Conservation (phyloP, 1,284 basidiomycete species). For the Ustilago trichophora region DNA sequence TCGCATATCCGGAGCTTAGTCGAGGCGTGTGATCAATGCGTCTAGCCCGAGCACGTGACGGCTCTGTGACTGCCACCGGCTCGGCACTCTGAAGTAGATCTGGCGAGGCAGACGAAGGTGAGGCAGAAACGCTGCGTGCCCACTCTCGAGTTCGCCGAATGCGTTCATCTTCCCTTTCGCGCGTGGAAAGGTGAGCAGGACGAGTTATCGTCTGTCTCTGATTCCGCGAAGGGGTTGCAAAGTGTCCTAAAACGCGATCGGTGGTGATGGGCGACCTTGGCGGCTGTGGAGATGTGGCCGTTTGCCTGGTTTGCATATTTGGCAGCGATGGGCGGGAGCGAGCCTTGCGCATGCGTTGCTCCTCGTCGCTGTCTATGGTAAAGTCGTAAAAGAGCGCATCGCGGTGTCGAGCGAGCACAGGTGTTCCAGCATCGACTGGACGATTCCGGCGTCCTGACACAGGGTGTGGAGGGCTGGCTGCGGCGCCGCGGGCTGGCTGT, state of each 20-base stretch:
- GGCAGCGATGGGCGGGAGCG: slow-evolving; percentile 31
- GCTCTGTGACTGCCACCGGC: slow-evolving; percentile 3
- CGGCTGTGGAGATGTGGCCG: neutral
- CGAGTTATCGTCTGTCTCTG: neutral
- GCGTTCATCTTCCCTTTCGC: slow-evolving; percentile 1
- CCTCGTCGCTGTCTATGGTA: slow-evolving; percentile 45
- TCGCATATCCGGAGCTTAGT: neutral
- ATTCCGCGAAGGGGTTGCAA: slow-evolving; percentile 16
- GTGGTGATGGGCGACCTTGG: slow-evolving; percentile 1
- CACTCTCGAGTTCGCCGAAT: slow-evolving; percentile 9
- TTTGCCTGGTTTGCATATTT: neutral
- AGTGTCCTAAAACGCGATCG: slow-evolving; percentile 6
- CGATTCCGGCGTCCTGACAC: neutral
- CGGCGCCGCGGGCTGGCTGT: too few relatives aligned
- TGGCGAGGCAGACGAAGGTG: slow-evolving; percentile 8
- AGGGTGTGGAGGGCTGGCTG: too few relatives aligned
- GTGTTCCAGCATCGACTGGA: slow-evolving; percentile 21
- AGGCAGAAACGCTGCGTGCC: slow-evolving; percentile 25
- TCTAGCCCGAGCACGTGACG: slow-evolving; percentile 18
- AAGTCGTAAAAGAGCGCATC: slow-evolving; percentile 40
- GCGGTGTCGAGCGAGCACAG: slow-evolving; percentile 32
- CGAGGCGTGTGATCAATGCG: slow-evolving; percentile 14
- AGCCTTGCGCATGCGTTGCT: slow-evolving; percentile 19
- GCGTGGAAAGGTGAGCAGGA: neutral
- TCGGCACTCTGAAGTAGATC: neutral